Evolutionary conservation across 306 rosid genomes (phyloP), one percentile per base, ranked within the genome.

Genomic region (Cicer bijugum): DNA sequence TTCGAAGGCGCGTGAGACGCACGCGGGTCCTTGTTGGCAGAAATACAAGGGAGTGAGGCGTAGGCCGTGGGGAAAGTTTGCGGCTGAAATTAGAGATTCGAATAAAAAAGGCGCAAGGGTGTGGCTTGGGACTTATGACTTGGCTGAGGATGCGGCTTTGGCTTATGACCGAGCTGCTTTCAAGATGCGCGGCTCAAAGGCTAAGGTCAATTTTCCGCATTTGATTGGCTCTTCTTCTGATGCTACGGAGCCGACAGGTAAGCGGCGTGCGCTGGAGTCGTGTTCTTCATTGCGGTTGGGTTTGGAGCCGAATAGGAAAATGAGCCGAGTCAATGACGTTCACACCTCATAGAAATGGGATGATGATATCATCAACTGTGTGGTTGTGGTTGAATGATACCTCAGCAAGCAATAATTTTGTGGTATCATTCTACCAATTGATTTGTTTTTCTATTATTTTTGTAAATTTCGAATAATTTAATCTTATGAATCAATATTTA

Each of bases 21-120:
- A 67, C 63, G 69, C 79, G 28, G 19, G 23, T 9, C 6, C 69
- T 1, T 9, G 37, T 2, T 72, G 74, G 71, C 55, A 38, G 59
- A 87, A 66, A 6, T 89, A 74, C 53, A 69, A 77, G 48, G 91
- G 93, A 1, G 94, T 86, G 71, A 81, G 94, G 63, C 76, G 88
- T 7, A 75, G 91, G 79, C 91, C 91, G 0, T 86, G 89, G 94
- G 94, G 94, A 5, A 86, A 87, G 75, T 89, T 74, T 28, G 94
- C 91, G 0, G 91, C 91, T 6, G 91, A 89, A 19, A 82, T 82
- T 2, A 77, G 85, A 9, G 85, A 82, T 12, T 77, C 85, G 0
- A 82, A 73, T 12, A 85, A 65, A 68, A 89, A 82, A 6, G 89
- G 94, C 8, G 75, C 76, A 2, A 85, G 91, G 28, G 81, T 85